phyloP scores from a whole-genome alignment of 306 rosid species.

The Quercus ilex region DNA sequence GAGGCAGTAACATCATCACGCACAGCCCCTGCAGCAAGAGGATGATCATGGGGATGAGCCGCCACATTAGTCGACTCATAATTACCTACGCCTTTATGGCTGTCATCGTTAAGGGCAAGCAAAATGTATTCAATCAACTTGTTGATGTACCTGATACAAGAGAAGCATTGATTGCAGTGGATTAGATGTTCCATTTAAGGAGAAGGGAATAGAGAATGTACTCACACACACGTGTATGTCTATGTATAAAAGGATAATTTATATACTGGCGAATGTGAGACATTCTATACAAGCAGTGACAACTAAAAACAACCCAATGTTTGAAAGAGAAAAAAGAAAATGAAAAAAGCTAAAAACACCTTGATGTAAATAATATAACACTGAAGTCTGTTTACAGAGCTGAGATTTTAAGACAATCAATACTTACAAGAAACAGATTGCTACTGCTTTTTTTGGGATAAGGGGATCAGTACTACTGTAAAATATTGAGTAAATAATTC shows the following conservation, averaged over 20 bases:
- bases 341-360: not conserved
- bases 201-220: not conserved
- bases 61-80: conserved; percentile 38
- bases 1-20: conserved; percentile 26
- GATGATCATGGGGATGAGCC: conserved; percentile 41
- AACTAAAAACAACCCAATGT: not conserved
- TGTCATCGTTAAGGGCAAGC: conserved; percentile 52
- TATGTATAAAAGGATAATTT: not conserved
- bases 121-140: conserved; percentile 77
- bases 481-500: conserved; percentile 15
- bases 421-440: not conserved
- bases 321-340: not conserved
- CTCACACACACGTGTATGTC: too few relatives aligned
- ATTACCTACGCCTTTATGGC: conserved; percentile 25
- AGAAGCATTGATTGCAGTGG: not conserved
- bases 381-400: not conserved
- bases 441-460: not conserved
- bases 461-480: not conserved
- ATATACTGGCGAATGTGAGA: not conserved
- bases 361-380: not conserved
- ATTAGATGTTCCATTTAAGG: not conserved
- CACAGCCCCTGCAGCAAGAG: conserved; percentile 33
- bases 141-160: conserved; percentile 71
- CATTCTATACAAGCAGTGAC: not conserved
- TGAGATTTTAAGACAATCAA: not conserved